Percentiles rank a stretch among this genome's conserved stretches.
phyloP scores from a whole-genome alignment of 805 yeast genomes.

The Schwanniomyces occidentalis region DNA sequence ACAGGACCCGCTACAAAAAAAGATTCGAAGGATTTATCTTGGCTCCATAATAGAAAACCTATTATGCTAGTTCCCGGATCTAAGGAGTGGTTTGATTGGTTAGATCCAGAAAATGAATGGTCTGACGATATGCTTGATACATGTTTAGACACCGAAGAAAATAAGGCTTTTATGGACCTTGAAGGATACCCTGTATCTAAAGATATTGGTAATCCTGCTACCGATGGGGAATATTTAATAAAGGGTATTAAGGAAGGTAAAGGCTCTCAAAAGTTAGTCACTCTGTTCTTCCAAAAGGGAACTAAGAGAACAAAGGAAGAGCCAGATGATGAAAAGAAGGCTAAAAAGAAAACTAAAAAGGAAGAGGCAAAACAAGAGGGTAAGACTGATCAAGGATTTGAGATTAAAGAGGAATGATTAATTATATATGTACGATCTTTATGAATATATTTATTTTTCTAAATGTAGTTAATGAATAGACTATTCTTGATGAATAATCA shows the following conservation, averaged over 20 bases:
- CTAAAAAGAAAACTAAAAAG: constrained; percentile 6
- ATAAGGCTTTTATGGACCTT: constrained; percentile 36
- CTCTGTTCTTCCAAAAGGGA: constrained; percentile 24
- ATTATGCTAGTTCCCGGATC: constrained; percentile 61
- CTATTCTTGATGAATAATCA: no score
- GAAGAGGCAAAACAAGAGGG: not conserved
- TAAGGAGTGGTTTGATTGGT: constrained; percentile 63
- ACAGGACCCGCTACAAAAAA: constrained; percentile 61
- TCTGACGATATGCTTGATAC: constrained; percentile 35
- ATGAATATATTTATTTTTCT: no score
- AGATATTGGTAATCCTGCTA: constrained; percentile 63
- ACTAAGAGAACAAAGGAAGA: constrained; percentile 5
- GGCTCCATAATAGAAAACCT: constrained; percentile 84
- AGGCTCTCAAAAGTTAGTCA: constrained; percentile 23
- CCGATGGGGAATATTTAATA: constrained; percentile 45
- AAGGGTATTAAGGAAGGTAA: constrained; percentile 22
- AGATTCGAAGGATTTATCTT: constrained; percentile 51
- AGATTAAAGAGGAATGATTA: no score
- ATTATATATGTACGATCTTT: no score
- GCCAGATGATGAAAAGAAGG: constrained; percentile 7
- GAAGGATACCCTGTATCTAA: constrained; percentile 55
- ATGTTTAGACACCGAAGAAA: constrained; percentile 36
- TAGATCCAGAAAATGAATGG: constrained; percentile 47
- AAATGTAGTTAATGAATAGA: no score
- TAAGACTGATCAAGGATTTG: no score